Conservation (phyloP, 768 basidiomycete species). For the Pleurotus eryngii region DNA sequence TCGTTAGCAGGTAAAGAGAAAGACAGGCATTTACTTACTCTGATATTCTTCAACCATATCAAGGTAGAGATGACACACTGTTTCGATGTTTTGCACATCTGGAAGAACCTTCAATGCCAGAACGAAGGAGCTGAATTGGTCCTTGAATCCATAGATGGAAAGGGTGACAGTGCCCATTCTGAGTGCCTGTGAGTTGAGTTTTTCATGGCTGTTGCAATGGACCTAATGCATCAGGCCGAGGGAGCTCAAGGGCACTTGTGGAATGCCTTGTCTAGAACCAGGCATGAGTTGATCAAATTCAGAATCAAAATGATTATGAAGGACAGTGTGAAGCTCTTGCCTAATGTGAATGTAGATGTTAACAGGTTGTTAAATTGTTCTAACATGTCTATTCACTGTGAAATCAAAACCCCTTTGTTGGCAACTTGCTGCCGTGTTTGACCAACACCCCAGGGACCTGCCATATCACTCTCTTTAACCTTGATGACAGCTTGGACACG, state of each 20-base stretch:
- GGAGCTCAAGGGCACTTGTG: slow-evolving; percentile 8
- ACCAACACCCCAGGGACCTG: slow-evolving; percentile 13
- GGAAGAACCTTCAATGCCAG: slow-evolving; percentile 16
- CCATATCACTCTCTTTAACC: slow-evolving; percentile 7
- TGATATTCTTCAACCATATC: slow-evolving; percentile 14
- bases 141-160: background rate
- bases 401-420: slow-evolving; percentile 10
- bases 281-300: slow-evolving; percentile 14
- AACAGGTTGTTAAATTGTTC: background rate
- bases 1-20: too few relatives aligned
- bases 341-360: background rate
- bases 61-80: slow-evolving; percentile 18
- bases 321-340: background rate
- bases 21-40: background rate
- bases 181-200: slow-evolving; percentile 18
- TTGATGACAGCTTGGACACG: slow-evolving; percentile 2
- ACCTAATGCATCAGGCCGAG: slow-evolving; percentile 16
- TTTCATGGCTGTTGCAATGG: slow-evolving; percentile 23
- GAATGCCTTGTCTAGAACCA: slow-evolving; percentile 7
- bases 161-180: slow-evolving; percentile 14
- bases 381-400: background rate
- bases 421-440: slow-evolving; percentile 12
- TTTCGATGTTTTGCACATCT: slow-evolving; percentile 12
- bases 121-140: slow-evolving; percentile 16
- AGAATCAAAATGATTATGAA: slow-evolving; percentile 6